Evolutionary conservation across 306 rosid genomes (phyloP).

Genomic region (Argentina anserina): DNA sequence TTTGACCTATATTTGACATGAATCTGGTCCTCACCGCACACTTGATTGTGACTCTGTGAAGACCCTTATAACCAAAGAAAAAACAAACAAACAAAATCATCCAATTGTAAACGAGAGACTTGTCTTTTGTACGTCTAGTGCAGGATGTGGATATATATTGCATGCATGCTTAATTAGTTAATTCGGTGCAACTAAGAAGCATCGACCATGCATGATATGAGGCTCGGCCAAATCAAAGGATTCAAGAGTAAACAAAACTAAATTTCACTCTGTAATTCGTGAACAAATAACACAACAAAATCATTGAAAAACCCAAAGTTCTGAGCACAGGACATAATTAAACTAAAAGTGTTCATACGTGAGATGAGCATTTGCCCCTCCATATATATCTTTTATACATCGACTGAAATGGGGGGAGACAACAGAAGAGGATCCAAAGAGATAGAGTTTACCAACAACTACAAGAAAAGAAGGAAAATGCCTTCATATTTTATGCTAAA

Average conservation of each 20-base stretch:
- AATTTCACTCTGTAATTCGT: neutral
- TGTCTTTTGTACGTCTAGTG: neutral
- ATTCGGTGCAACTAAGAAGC: neutral
- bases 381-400: constrained; percentile 7
- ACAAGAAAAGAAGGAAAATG: constrained; percentile 36
- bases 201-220: neutral
- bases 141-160: neutral
- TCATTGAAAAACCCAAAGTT: constrained; percentile 41
- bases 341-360: neutral
- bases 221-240: neutral
- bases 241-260: neutral
- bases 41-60: no score
- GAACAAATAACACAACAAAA: constrained; percentile 22
- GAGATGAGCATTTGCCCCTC: neutral
- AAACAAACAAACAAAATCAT: neutral
- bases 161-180: no score
- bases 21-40: no score
- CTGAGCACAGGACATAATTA: neutral
- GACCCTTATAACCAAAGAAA: neutral
- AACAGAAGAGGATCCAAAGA: constrained; percentile 57
- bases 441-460: constrained; percentile 42
- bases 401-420: constrained; percentile 36
- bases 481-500: constrained; percentile 17
- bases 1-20: no score
- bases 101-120: neutral